Conservation (phyloP, 2,329 filamentous ascomycete species). For the Hymenoscyphus scutula region DNA sequence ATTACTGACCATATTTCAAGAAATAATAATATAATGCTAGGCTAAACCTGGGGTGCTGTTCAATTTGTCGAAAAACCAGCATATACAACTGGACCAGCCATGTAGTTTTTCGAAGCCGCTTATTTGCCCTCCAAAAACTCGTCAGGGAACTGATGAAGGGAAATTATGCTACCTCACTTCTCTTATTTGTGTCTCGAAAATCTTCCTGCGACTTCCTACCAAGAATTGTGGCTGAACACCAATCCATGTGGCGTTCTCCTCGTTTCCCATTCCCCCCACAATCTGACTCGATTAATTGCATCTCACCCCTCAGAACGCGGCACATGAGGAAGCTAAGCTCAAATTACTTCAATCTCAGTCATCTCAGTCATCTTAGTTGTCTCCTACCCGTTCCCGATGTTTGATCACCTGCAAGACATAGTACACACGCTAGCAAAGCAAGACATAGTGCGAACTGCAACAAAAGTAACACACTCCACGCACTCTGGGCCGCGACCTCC, state of each 20-base stretch:
- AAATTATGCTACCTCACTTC: too few species aligned
- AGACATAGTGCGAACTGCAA: slow-evolving; percentile 16
- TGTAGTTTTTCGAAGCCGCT: background rate
- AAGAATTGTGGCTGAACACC: background rate
- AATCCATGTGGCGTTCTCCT: background rate
- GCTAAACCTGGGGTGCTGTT: slow-evolving; percentile 39
- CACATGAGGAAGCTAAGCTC: background rate
- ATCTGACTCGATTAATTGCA: background rate
- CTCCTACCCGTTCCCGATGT: background rate
- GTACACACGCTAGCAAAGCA: slow-evolving; percentile 8
- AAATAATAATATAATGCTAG: slow-evolving; percentile 31
- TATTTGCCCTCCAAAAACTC: too few species aligned
- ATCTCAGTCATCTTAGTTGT: background rate
- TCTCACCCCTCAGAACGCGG: background rate
- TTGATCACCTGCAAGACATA: slow-evolving; percentile 4
- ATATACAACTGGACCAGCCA: background rate
- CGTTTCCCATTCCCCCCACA: background rate
- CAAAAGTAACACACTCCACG: slow-evolving; percentile 5
- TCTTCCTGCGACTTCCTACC: background rate
- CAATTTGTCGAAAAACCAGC: slow-evolving; percentile 16
- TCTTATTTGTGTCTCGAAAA: too few species aligned
- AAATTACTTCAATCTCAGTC: background rate
- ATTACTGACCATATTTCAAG: slow-evolving; percentile 11
- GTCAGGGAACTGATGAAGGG: too few species aligned
- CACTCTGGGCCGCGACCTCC: background rate